phyloP scores from a whole-genome alignment of 495 filamentous ascomycete species.

The Penicillium dipodomyicola region DNA sequence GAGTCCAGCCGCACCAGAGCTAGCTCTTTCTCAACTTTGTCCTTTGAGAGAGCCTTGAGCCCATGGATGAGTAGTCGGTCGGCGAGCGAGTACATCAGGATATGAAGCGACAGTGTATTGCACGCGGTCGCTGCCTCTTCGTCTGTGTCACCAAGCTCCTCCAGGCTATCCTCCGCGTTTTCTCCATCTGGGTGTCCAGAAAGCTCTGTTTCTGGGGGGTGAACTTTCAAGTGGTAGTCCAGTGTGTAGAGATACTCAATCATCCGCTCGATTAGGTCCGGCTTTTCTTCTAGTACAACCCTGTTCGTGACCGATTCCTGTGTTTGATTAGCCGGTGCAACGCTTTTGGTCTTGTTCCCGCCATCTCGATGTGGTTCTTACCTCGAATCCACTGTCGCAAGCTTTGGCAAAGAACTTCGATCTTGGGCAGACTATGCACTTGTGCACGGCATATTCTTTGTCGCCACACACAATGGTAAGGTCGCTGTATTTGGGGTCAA shows the following conservation, averaged over 20 bases:
- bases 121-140: background rate
- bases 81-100: constrained; percentile 24
- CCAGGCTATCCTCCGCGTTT: too few relatives aligned
- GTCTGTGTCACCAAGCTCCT: background rate
- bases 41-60: constrained; percentile 16
- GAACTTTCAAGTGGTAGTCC: constrained; percentile 11
- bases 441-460: constrained; percentile 18
- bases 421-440: constrained; percentile 17
- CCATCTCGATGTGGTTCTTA: background rate
- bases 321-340: background rate
- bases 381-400: constrained; percentile 9
- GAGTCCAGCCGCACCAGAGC: constrained; percentile 14
- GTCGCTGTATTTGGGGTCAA: constrained; percentile 18
- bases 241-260: constrained; percentile 22
- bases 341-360: background rate
- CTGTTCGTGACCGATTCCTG: constrained; percentile 17
- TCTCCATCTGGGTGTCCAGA: background rate
- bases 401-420: constrained; percentile 21
- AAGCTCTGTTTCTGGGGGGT: background rate
- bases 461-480: constrained; percentile 18
- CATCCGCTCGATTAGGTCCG: constrained; percentile 16
- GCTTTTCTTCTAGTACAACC: constrained; percentile 16
- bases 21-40: constrained; percentile 13
- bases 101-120: constrained; percentile 9
- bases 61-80: constrained; percentile 19